A percentile compares a stretch with the other conserved stretches of the same genome.
These are phyloP conservation scores for Gossypium schwendimanii DNA, from an alignment of 441 rosid species.

Conservation along the genomic window DNA sequence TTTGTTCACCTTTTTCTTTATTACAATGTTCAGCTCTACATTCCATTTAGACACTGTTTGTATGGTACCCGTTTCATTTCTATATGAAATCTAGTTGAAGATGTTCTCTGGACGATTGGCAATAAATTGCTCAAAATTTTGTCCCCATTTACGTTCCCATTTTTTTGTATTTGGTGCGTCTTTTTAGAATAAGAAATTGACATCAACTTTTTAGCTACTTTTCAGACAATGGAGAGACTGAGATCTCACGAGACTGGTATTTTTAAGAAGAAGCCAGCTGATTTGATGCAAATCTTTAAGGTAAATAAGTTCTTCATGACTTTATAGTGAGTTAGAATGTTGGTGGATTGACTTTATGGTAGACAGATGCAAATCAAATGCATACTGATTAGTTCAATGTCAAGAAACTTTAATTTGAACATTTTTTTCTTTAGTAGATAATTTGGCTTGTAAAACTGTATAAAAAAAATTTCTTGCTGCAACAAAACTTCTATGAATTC, in stretches of 20 bases:
- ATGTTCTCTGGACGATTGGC: background rate
- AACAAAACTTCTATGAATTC: background rate
- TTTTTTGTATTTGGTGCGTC: background rate
- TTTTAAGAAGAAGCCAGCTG: conserved; percentile 82
- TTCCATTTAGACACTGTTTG: background rate
- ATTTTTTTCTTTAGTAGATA: conserved; percentile 1
- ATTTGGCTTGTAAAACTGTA: background rate
- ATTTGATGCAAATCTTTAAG: conserved; percentile 93
- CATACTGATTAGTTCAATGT: background rate
- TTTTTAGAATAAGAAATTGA: background rate
- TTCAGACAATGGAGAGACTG: conserved; percentile 95
- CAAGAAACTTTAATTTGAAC: background rate
- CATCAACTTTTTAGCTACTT: conserved; percentile 2
- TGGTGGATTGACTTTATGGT: background rate
- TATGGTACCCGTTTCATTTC: background rate
- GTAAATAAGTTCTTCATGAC: conserved; percentile 34
- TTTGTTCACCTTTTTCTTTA: background rate
- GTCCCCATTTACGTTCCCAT: background rate
- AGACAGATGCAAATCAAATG: background rate
- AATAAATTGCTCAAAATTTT: background rate
- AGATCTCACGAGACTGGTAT: conserved; percentile 76
- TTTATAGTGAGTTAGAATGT: conserved; percentile 6
- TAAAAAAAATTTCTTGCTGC: background rate
- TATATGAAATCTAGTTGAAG: background rate
- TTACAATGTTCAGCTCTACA: background rate